A percentile compares a stretch with the other conserved stretches of the same genome.
phyloP scores from a whole-genome alignment of 345 rosid species.

The Pugionium dolabratum region DNA sequence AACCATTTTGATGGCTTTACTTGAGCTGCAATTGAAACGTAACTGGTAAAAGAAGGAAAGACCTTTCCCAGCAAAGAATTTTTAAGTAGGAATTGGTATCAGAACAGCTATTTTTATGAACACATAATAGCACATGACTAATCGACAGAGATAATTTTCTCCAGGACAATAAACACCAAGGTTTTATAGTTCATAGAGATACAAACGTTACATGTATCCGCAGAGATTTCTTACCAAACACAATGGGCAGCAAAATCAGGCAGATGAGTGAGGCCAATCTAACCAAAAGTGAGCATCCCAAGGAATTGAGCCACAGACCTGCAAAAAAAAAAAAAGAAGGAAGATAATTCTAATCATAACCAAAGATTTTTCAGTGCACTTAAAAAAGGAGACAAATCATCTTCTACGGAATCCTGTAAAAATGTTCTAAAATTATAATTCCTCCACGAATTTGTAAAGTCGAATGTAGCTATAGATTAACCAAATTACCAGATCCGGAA shows the following conservation, averaged over 20 bases:
- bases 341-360: neutral
- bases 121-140: neutral
- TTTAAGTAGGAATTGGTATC: no score
- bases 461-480: neutral
- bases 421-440: neutral
- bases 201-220: neutral
- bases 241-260: conserved; percentile 74
- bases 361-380: neutral
- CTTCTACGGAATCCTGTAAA: neutral
- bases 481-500: conserved; percentile 57
- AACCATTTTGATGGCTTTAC: conserved; percentile 90
- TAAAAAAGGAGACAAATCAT: neutral
- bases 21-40: conserved; percentile 57
- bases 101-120: neutral
- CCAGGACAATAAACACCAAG: no score
- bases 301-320: conserved; percentile 80
- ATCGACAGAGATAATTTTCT: neutral
- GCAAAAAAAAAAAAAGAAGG: neutral
- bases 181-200: neutral
- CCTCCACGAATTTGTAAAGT: neutral
- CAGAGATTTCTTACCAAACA: conserved; percentile 56
- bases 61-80: neutral
- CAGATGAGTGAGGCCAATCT: conserved; percentile 97
- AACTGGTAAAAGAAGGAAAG: neutral
- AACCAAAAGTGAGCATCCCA: conserved; percentile 98